phyloP scores from a whole-genome alignment of 345 rosid species.

The Sisymbrium altissimum region DNA sequence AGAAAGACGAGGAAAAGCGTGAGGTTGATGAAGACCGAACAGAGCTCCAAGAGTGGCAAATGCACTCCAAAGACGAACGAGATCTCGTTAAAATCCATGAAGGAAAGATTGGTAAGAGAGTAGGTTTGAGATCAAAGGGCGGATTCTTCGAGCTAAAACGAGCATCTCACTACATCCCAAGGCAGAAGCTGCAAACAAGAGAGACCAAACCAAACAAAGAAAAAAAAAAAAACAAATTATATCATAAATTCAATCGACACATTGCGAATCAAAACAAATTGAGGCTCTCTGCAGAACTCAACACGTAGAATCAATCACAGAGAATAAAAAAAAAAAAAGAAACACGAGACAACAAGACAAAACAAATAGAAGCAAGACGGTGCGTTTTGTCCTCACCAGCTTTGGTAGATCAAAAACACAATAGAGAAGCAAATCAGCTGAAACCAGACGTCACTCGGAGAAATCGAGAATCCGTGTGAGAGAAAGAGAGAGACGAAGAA shows the following conservation, averaged over 20 bases:
- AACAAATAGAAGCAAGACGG: conserved; percentile 5
- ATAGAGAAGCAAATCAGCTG: conserved; percentile 20
- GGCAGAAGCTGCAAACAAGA: conserved; percentile 29
- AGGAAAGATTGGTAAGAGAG: conserved; percentile 27
- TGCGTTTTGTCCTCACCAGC: conserved; percentile 24
- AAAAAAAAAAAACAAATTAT: too few species aligned
- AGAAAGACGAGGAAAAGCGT: conserved; percentile 62
- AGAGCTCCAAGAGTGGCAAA: conserved; percentile 61
- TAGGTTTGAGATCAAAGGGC: conserved; percentile 28
- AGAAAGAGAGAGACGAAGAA: conserved; percentile 26
- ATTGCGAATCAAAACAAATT: conserved; percentile 47
- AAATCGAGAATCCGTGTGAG: conserved; percentile 15
- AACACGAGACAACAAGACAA: background rate
- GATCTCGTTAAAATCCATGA: conserved; percentile 45
- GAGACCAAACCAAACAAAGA: background rate
- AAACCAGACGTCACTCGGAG: conserved; percentile 31
- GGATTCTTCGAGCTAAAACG: conserved; percentile 43
- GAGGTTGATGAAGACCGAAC: conserved; percentile 67
- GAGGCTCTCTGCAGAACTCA: conserved; percentile 34
- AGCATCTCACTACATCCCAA: conserved; percentile 52
- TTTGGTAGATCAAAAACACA: conserved; percentile 24
- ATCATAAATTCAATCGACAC: conserved; percentile 33
- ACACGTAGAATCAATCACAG: conserved; percentile 31
- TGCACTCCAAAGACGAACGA: conserved; percentile 24
- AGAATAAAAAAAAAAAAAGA: background rate